Conservation (phyloP, 805 yeast genomes). For the Hanseniaspora meyeri region DNA sequence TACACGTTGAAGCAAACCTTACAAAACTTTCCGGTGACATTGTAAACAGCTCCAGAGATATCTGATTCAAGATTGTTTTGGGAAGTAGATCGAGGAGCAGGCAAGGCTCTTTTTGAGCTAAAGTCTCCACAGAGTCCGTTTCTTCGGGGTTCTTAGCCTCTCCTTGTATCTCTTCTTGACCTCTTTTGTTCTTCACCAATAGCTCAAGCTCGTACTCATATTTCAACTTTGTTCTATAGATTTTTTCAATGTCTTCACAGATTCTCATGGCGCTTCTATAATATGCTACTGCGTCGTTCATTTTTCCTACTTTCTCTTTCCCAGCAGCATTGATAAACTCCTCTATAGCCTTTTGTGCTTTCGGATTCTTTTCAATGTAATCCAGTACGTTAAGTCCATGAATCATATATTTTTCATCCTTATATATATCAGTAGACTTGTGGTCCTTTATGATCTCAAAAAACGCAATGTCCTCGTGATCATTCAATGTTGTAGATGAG, state of each 20-base stretch:
- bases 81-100: conserved; percentile 37
- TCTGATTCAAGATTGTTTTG: conserved; percentile 43
- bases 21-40: conserved; percentile 55
- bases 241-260: conserved; percentile 47
- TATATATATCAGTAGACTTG: neutral
- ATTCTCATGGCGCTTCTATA: conserved; percentile 59
- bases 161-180: neutral
- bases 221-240: conserved; percentile 47
- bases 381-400: neutral
- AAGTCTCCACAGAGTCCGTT: conserved; percentile 18
- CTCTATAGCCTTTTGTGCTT: conserved; percentile 37
- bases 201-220: conserved; percentile 31
- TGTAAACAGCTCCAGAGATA: conserved; percentile 37
- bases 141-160: conserved; percentile 3
- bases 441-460: neutral
- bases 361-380: neutral
- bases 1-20: conserved; percentile 46
- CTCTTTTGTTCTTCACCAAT: conserved; percentile 15
- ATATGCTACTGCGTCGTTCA: conserved; percentile 68
- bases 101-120: conserved; percentile 27
- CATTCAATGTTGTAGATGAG: neutral
- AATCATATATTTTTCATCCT: neutral
- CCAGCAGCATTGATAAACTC: conserved; percentile 59
- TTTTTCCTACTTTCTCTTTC: conserved; percentile 58
- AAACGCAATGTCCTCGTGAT: neutral